Evolutionary conservation across 352 stramenopile species (phyloP), one percentile per base, ranked within the genome.

Genomic region (Globisporangium iwayamae): DNA sequence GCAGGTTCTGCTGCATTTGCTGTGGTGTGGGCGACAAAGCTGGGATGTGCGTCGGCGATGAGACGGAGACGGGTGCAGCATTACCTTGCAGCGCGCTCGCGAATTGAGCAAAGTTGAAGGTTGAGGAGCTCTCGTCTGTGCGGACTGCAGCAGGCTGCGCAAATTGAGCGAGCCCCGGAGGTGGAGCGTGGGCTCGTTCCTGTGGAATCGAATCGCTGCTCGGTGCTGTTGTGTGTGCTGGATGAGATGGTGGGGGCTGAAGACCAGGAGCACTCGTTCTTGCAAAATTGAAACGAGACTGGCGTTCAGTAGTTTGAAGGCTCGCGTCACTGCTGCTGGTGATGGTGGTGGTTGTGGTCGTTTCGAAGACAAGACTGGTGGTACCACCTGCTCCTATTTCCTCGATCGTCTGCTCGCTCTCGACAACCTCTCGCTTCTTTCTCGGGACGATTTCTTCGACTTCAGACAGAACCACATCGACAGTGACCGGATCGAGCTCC

Each of bases 281-380:
- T 22, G 81, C 81, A 67, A 90, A 90, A 22, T 73, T 79, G 65
- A 90, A 90, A 22, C 81, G 81, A 6, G 81, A 87, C 51, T 81
- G 65, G 32, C 62, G 62, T 9, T 62, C 53, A 6, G 46, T 28
- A 11, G 9, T 54, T 11, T 62, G 62, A 39, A 30, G 45, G n/a
- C 22, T 52, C 54, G 13, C 13, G 2, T 67, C 56, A 16, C 52
- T 59, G 52, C 45, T 71, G 60, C 56, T 67, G 51, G 13, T 76
- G 45, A 41, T 14, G 36, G 36, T 39, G 34, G 34, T 41, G 36
- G 36, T 41, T 11, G 36, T 67, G 51, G 10, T 76, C 38, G n/a
- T 52, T 32, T 48, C 39, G 14, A 50, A 56, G 9, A 18, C 47
- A 53, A 10, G 47, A 18, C 13, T 41, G 6, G 22, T 9, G 16